phyloP scores from a whole-genome alignment of 2,329 filamentous ascomycete genomes.

The Monilinia laxa region DNA sequence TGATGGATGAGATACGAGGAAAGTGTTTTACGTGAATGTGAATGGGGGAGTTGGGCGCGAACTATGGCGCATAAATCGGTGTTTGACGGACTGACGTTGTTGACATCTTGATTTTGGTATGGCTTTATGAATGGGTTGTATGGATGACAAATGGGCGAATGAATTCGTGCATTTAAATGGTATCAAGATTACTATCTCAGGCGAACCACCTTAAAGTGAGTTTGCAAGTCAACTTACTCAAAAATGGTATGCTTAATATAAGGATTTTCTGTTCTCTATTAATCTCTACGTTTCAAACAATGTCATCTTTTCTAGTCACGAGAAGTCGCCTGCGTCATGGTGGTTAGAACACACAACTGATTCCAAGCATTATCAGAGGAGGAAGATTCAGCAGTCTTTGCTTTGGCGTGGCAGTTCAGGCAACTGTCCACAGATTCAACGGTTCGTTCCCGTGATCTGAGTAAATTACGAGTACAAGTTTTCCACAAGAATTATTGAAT shows the following conservation, averaged over 20 bases:
- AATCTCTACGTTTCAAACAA: too few species aligned
- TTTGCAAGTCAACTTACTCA: background rate
- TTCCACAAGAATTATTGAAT: too few species aligned
- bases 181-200: background rate
- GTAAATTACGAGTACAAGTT: too few species aligned
- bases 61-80: background rate
- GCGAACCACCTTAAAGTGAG: background rate
- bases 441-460: too few species aligned
- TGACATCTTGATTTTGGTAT: background rate
- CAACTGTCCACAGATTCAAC: too few species aligned
- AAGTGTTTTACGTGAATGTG: background rate
- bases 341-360: too few species aligned
- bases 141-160: background rate
- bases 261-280: too few species aligned
- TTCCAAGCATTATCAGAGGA: too few species aligned
- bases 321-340: too few species aligned
- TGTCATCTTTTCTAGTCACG: too few species aligned
- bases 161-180: background rate
- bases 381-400: too few species aligned
- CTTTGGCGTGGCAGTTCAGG: too few species aligned
- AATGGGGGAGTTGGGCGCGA: background rate
- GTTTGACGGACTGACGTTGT: background rate
- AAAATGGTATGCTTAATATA: background rate
- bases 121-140: background rate
- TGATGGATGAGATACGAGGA: background rate